phyloP scores from a whole-genome alignment of 305 asterid species.

The Andrographis paniculata region DNA sequence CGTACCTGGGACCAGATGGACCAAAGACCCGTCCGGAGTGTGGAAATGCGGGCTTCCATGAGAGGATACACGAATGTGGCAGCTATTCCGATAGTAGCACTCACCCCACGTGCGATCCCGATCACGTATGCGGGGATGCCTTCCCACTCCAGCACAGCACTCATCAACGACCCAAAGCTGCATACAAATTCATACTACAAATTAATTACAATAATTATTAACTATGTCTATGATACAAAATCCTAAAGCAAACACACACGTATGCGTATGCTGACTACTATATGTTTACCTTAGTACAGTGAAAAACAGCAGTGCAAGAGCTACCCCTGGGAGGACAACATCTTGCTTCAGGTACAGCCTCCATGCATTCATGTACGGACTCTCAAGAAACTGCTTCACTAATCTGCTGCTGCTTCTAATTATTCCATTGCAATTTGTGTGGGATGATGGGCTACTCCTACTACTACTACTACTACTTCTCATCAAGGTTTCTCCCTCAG shows the following conservation, averaged over 20 bases:
- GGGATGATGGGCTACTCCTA: no score
- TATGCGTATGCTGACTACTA: no score
- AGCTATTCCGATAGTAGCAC: constrained; percentile 70
- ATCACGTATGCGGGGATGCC: constrained; percentile 79
- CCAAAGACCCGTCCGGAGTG: constrained; percentile 84
- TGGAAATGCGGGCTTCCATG: constrained; percentile 48
- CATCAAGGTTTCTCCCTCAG: no score
- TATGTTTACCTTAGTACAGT: constrained; percentile 83
- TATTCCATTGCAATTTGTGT: constrained; percentile 17
- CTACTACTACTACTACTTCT: no score
- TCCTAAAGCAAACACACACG: no score
- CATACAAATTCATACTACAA: no score
- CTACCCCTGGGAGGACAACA: constrained; percentile 66
- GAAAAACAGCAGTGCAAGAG: constrained; percentile 67
- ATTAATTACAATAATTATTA: no score
- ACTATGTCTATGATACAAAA: no score
- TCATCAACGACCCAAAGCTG: constrained; percentile 95
- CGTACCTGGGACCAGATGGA: constrained; percentile 91
- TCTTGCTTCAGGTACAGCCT: constrained; percentile 63
- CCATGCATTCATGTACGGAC: constrained; percentile 66
- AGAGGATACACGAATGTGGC: constrained; percentile 77
- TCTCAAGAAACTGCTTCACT: constrained; percentile 23
- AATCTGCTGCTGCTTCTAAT: constrained; percentile 20
- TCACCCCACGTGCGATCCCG: constrained; percentile 77
- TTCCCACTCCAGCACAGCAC: constrained; percentile 83